Conservation (phyloP, 2,329 filamentous ascomycete genomes). For the Chaetothyriales sp. region DNA sequence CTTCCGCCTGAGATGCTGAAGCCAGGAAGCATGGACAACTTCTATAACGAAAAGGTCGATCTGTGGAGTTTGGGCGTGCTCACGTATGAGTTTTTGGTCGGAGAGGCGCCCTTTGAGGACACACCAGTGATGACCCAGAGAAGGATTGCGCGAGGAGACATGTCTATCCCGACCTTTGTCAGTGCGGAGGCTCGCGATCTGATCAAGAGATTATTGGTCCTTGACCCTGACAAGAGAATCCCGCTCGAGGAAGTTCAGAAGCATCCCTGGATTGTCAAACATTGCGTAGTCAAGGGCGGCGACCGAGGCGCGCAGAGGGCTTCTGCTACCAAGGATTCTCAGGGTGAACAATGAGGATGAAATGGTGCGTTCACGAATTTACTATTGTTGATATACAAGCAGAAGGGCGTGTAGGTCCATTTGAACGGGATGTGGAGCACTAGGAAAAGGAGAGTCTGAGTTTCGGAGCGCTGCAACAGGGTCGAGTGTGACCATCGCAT, state of each 20-base stretch:
- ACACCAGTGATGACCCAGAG: constrained; percentile 87
- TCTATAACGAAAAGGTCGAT: constrained; percentile 89
- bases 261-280: constrained; percentile 95
- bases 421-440: background rate
- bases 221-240: constrained; percentile 88
- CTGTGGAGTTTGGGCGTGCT: constrained; percentile 90
- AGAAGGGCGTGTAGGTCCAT: background rate
- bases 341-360: constrained; percentile 2
- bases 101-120: constrained; percentile 94
- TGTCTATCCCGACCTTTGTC: constrained; percentile 82
- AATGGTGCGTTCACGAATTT: constrained; percentile 4
- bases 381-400: background rate
- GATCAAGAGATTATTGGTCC: constrained; percentile 81
- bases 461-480: background rate
- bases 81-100: constrained; percentile 91
- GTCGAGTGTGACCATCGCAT: background rate
- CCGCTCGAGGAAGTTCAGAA: constrained; percentile 74
- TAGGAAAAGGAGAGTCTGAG: background rate
- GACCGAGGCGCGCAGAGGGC: constrained; percentile 11
- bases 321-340: constrained; percentile 4
- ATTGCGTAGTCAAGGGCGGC: constrained; percentile 41
- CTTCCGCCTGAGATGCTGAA: constrained; percentile 96
- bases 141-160: constrained; percentile 76
- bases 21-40: constrained; percentile 66
- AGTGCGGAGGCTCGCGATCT: constrained; percentile 81